Percentiles rank a stretch among this genome's conserved stretches.
Evolutionary conservation across 805 yeast genomes (phyloP).

Genomic region (Candida koratica): DNA sequence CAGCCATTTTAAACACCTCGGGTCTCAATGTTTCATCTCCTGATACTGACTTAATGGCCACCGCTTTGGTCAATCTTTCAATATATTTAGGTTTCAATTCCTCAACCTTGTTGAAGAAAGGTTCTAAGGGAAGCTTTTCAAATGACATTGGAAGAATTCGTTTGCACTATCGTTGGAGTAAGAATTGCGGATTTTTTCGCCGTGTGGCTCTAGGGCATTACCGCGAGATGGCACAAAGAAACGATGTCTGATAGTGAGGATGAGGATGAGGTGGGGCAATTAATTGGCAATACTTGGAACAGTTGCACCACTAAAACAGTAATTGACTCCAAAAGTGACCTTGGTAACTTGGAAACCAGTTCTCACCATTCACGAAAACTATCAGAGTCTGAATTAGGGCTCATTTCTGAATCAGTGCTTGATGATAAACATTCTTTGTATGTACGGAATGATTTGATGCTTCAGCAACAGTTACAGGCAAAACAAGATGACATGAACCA

Average conservation of each 20-base stretch:
- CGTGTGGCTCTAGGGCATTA: constrained; percentile 2
- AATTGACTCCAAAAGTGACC: background rate
- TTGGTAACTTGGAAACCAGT: too few relatives aligned
- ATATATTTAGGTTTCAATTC: constrained; percentile 73
- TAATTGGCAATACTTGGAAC: background rate
- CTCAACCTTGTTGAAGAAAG: constrained; percentile 61
- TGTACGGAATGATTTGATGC: background rate
- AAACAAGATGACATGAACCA: background rate
- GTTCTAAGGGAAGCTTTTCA: constrained; percentile 39
- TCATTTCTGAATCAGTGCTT: constrained; percentile 2
- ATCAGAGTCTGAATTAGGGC: constrained; percentile 3
- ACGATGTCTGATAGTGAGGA: constrained; percentile 9
- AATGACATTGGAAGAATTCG: constrained; percentile 26
- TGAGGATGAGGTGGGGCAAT: constrained; percentile 6
- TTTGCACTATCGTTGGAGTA: background rate
- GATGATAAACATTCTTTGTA: background rate
- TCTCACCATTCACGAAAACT: background rate
- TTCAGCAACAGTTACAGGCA: background rate
- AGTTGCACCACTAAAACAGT: background rate
- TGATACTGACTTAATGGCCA: constrained; percentile 92
- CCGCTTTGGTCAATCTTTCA: constrained; percentile 72
- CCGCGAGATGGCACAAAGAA: constrained; percentile 1
- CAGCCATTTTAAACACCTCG: constrained; percentile 84
- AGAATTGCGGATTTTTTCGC: background rate
- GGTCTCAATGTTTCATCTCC: constrained; percentile 87